Base-by-base conservation (phyloP, 768 basidiomycete genomes). In the Lentinula guzmanii region DNA sequence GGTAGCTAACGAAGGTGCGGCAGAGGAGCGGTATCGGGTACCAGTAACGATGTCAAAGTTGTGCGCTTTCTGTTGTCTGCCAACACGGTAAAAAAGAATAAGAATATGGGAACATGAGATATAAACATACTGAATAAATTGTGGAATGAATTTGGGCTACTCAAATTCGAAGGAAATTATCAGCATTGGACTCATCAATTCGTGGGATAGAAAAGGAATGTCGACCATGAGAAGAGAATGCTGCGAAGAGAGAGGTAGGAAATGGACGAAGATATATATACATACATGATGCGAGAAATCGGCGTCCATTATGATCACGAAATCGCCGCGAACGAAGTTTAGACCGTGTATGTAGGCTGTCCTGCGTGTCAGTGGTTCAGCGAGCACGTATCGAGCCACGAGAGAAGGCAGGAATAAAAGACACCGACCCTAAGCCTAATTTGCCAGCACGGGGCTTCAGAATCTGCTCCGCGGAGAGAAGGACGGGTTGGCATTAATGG, bases 231-330 rank as follows among this genome's bases (percentile, higher is more conserved):
- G 24, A 11, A 1, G 55, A 48, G 3, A 15, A 18, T 39, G 37
- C 37, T 13, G 37, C 5, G 13, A 39, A 39, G 18, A 9, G 6
- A 35, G 13, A 31, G 28, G 28, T 28, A 21, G 24, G 52, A 37
- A 37, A 15, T 10, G 42, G 5, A 31, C 34, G n/a, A 21, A 60
- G 16, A 31, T 61, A 46, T 18, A 46, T 18, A 41, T 18, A 75
- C 89, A 50, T 75, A 93, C 93, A 66, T 96, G 94, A 69, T 96
- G 94, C 5, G 93, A 95, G 74, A 96, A 95, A 75, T 96, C 94
- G 55, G 94, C 94, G 67, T 96, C 94, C 94, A 96, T 96, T 71
- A 96, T 95, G 69, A 95, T 91, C 21, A 95, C 92, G 75, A 95
- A 96, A 73, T 93, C 91, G 8, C 94, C 94, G 0, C 87, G 87